Base-by-base conservation (phyloP, 148 eudicot species). In the Arbutus unedo region DNA sequence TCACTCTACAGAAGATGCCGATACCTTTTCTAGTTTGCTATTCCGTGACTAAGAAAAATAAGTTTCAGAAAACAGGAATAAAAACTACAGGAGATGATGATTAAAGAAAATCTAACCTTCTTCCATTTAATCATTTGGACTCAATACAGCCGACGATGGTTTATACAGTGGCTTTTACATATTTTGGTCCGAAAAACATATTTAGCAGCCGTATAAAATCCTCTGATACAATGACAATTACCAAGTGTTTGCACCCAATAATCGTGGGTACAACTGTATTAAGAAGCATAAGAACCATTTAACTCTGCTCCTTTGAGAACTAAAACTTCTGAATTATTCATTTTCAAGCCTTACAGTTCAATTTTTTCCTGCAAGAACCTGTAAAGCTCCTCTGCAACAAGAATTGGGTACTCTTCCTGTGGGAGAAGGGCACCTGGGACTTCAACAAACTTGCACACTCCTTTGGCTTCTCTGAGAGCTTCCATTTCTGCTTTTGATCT, bases 401-500 rank as follows among this genome's bases (percentile, higher is more conserved):
- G 78, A 76, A 53, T 77, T 14, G 98, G 99, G 86, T 91, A 96
- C 85, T 96, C 99, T 87, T 96, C 98, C 51, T 96, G 98, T 59
- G 99, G 99, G 60, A 94, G 90, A 60, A 96, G 95, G 62, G 99
- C 99, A 19, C 99, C 99, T 0, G 92, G 92, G 14, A 96, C 97
- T 90, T 96, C 97, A 79, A 96, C 92, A 84, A 91, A 96, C 86
- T 92, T 94, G 81, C 83, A 81, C 53, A 96, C 93, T 44, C 98
- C 99, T 86, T 89, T 89, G 41, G 93, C 96, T 54, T 91, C 97
- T 72, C 88, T 89, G 0, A 96, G 93, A 82, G 97, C 94, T 85
- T 93, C 97, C 97, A 96, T 96, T 88, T 94, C 98, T 55, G 97
- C 99, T 84, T 96, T 96, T 47, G 99, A 96, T 86, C 99, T 93